Percentiles rank a stretch among this genome's conserved stretches.
Evolutionary conservation across 129 eudicot genomes (phyloP).

Genomic region (Saposhnikovia divaricata): DNA sequence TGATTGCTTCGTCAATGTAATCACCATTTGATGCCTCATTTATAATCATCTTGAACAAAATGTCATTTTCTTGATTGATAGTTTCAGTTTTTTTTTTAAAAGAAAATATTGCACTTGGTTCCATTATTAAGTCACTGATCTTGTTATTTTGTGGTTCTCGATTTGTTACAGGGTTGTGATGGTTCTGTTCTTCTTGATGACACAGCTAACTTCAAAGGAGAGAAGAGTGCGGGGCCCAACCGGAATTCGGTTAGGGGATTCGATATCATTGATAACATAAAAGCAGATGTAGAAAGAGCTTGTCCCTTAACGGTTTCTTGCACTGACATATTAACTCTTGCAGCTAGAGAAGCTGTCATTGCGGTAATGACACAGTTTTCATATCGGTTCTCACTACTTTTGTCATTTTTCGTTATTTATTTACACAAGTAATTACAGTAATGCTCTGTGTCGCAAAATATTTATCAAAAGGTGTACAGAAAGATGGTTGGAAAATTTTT

Average conservation of each 20-base stretch:
- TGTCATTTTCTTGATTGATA: neutral
- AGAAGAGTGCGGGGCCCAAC: constrained; percentile 57
- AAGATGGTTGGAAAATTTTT: too few relatives aligned
- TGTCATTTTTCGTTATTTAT: too few relatives aligned
- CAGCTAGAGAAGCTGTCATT: constrained; percentile 69
- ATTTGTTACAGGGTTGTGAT: constrained; percentile 58
- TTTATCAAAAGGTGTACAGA: too few relatives aligned
- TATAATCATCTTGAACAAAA: neutral
- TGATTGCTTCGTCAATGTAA: constrained; percentile 71
- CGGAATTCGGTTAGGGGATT: constrained; percentile 52
- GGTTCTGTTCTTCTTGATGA: constrained; percentile 75
- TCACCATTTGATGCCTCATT: neutral
- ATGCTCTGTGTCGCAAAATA: too few relatives aligned
- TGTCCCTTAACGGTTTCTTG: constrained; percentile 72
- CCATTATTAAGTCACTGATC: neutral
- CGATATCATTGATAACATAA: constrained; percentile 55
- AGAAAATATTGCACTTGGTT: neutral
- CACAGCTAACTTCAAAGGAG: constrained; percentile 43
- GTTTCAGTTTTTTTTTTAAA: neutral
- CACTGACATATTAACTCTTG: constrained; percentile 67
- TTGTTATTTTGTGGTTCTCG: constrained; percentile 6
- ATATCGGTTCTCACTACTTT: too few relatives aligned
- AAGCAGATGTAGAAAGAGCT: constrained; percentile 52
- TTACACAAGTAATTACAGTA: too few relatives aligned
- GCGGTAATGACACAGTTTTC: constrained; percentile 23